Evolutionary conservation across 1,139 yeast genomes (phyloP).

Genomic region (Blastobotrys aristatus): DNA sequence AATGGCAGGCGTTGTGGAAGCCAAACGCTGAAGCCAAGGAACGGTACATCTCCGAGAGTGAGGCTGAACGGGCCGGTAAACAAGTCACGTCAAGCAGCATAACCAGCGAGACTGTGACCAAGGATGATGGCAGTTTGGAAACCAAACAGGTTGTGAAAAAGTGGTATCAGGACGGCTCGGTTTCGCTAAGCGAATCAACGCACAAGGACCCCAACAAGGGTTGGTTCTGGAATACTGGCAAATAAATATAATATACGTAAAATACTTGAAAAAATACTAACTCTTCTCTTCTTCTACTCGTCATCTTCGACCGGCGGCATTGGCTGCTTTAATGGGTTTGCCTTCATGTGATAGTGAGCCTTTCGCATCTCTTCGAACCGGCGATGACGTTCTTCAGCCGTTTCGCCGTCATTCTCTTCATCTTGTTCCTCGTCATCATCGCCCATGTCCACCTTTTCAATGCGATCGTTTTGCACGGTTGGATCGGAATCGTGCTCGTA

Average conservation of each 20-base stretch:
- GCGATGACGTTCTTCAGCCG: constrained; percentile 59
- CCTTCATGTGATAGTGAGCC: constrained; percentile 71
- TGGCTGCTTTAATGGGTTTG: constrained; percentile 36
- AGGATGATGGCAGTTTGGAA: constrained; percentile 52
- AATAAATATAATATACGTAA: constrained; percentile 3
- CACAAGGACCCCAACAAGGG: constrained; percentile 19
- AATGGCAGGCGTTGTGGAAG: constrained; percentile 12
- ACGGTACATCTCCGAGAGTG: constrained; percentile 22
- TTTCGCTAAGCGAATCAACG: constrained; percentile 32
- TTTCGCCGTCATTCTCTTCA: constrained; percentile 39
- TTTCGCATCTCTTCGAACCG: constrained; percentile 73
- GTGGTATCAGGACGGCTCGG: constrained; percentile 63
- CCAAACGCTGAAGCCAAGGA: neutral
- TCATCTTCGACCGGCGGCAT: constrained; percentile 27
- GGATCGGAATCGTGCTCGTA: constrained; percentile 18
- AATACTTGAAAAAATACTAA: neutral
- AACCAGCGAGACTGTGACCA: constrained; percentile 39
- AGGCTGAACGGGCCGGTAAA: constrained; percentile 31
- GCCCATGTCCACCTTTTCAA: constrained; percentile 31
- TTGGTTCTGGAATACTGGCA: constrained; percentile 30
- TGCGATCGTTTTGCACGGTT: constrained; percentile 28
- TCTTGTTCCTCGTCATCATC: constrained; percentile 37
- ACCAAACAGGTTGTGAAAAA: constrained; percentile 50
- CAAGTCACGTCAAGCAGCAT: constrained; percentile 49
- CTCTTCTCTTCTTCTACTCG: constrained; percentile 17